Evolutionary conservation across 2,329 filamentous ascomycete genomes (phyloP).

Genomic region (Tolypocladium ovalisporum): DNA sequence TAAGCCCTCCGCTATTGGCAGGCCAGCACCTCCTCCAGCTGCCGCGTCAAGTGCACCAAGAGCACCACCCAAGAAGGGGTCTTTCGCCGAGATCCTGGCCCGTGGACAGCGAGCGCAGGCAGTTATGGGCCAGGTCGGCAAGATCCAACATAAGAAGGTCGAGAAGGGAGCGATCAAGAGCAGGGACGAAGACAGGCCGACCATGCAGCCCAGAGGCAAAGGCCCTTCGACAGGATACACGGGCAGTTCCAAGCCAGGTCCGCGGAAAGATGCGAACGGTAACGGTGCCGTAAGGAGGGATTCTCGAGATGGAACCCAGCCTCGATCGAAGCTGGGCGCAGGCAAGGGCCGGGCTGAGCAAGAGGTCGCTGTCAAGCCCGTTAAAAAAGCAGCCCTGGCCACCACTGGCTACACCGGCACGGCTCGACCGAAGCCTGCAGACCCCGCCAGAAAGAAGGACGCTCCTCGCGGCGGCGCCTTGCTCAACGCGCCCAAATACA

Average conservation of each 20-base stretch:
- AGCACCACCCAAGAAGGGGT: slow-evolving; percentile 56
- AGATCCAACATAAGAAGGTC: slow-evolving; percentile 64
- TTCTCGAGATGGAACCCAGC: not conserved
- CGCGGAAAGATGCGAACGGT: slow-evolving; percentile 13
- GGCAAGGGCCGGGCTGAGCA: slow-evolving; percentile 14
- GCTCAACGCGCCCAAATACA: slow-evolving; percentile 19
- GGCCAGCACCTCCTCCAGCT: slow-evolving; percentile 13
- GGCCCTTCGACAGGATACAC: slow-evolving; percentile 14
- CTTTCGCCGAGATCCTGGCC: slow-evolving; percentile 64
- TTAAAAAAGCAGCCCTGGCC: slow-evolving; percentile 50
- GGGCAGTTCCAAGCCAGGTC: slow-evolving; percentile 19
- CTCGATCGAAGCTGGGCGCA: slow-evolving; percentile 1
- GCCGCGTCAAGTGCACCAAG: slow-evolving; percentile 30
- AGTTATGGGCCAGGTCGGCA: slow-evolving; percentile 50
- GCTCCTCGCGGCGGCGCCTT: slow-evolving; percentile 28
- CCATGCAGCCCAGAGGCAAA: slow-evolving; percentile 17
- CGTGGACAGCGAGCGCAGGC: slow-evolving; percentile 57
- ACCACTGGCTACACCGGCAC: slow-evolving; percentile 57
- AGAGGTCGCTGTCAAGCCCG: slow-evolving; percentile 41
- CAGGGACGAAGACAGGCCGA: slow-evolving; percentile 30
- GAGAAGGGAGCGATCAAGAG: slow-evolving; percentile 50
- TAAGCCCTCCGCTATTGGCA: slow-evolving; percentile 9
- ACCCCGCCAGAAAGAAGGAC: slow-evolving; percentile 19
- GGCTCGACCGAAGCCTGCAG: slow-evolving; percentile 42
- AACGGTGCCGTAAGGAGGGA: slow-evolving; percentile 3